phyloP scores from a whole-genome alignment of 371 early-diverging fungal genomes.

The Mucor plumbeus region DNA sequence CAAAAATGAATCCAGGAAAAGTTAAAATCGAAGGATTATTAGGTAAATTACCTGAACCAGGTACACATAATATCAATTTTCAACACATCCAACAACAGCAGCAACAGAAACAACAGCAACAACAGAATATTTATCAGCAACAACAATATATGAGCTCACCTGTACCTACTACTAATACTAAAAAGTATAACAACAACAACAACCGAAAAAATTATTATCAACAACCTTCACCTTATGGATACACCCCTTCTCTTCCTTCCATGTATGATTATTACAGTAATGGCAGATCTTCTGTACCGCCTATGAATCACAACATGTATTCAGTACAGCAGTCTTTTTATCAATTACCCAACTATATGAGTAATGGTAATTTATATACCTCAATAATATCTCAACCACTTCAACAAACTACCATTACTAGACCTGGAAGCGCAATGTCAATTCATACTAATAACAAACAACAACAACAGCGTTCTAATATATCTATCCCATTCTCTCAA shows the following conservation, averaged over 20 bases:
- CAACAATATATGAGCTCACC: neutral
- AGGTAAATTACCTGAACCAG: slow-evolving; percentile 49
- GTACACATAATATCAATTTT: slow-evolving; percentile 33
- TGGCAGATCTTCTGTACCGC: slow-evolving; percentile 18
- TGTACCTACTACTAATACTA: neutral
- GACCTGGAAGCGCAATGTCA: slow-evolving; percentile 4
- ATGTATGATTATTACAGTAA: slow-evolving; percentile 15
- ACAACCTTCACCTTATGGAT: slow-evolving; percentile 28
- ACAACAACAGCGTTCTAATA: neutral
- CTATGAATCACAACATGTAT: slow-evolving; percentile 9
- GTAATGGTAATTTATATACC: slow-evolving; percentile 7
- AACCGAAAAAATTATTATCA: slow-evolving; percentile 31
- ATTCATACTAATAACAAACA: neutral
- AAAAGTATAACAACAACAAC: neutral
- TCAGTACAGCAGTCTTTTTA: slow-evolving; percentile 1
- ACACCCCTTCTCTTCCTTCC: neutral
- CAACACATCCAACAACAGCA: no score
- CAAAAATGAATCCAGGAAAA: slow-evolving; percentile 42
- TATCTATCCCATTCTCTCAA: neutral
- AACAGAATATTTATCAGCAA: slow-evolving; percentile 17
- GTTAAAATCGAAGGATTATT: slow-evolving; percentile 53
- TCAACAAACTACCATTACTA: neutral
- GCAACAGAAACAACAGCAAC: no score
- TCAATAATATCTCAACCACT: neutral
- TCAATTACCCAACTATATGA: slow-evolving; percentile 6